Conservation (phyloP, 768 basidiomycete genomes). For the Phanerochaete carnosa region DNA sequence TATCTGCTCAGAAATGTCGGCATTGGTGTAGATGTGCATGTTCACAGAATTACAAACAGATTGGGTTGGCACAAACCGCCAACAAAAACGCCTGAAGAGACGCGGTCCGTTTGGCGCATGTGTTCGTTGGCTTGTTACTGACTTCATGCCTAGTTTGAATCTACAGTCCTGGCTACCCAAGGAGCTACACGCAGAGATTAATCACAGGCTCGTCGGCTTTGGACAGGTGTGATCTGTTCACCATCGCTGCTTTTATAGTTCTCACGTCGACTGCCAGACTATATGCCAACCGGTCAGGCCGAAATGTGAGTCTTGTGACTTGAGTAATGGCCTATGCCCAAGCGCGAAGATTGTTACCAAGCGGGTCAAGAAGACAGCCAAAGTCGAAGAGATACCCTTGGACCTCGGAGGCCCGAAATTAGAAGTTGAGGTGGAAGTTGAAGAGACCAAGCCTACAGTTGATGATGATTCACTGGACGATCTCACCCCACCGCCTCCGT, state of each 20-base stretch:
- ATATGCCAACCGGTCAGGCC: constrained; percentile 67
- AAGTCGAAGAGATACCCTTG: neutral
- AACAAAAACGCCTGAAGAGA: constrained; percentile 86
- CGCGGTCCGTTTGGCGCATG: constrained; percentile 46
- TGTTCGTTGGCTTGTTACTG: neutral
- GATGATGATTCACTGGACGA: neutral
- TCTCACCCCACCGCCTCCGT: neutral
- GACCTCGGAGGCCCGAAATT: constrained; percentile 32
- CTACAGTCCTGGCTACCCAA: constrained; percentile 82
- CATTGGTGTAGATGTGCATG: constrained; percentile 95
- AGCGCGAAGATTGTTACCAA: constrained; percentile 44
- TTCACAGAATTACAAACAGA: constrained; percentile 92
- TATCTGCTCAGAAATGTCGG: constrained; percentile 62
- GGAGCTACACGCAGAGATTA: constrained; percentile 71
- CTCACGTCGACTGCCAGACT: constrained; percentile 36
- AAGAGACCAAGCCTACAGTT: neutral
- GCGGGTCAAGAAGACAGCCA: constrained; percentile 15
- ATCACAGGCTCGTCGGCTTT: constrained; percentile 79
- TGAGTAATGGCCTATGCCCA: constrained; percentile 64
- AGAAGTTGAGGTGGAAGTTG: constrained; percentile 35
- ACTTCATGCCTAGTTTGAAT: constrained; percentile 47
- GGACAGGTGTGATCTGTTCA: constrained; percentile 56
- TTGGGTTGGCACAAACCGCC: constrained; percentile 87
- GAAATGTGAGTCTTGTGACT: constrained; percentile 58
- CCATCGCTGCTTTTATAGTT: neutral